Percentiles rank a stretch among this genome's conserved stretches.
Evolutionary conservation across 495 filamentous ascomycete species (phyloP).

Genomic region (Pseudomonodictys pantanalensis): DNA sequence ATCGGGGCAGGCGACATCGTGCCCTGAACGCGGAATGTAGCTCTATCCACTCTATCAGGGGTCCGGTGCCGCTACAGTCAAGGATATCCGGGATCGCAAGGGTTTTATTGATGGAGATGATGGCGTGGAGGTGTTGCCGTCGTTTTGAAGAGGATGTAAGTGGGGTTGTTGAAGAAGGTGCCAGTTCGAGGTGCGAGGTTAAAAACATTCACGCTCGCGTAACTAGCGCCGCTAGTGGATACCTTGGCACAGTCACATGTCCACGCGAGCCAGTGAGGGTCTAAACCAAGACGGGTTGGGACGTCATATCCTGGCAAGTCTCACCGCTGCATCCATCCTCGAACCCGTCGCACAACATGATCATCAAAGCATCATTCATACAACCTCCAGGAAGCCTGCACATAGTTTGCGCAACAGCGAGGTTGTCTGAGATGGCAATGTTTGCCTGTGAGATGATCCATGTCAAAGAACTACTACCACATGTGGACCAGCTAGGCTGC

Average conservation of each 20-base stretch:
- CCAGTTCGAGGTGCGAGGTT: constrained; percentile 15
- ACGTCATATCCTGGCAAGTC: too few species aligned
- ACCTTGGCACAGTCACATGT: constrained; percentile 24
- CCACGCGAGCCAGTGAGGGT: background rate
- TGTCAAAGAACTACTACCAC: too few species aligned
- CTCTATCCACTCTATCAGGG: background rate
- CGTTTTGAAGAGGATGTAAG: background rate
- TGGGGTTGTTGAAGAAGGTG: background rate
- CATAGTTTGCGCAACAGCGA: too few species aligned
- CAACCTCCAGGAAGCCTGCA: too few species aligned
- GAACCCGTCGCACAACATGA: too few species aligned
- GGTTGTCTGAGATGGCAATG: too few species aligned
- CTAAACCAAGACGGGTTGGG: too few species aligned
- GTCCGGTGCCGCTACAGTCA: background rate
- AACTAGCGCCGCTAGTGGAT: constrained; percentile 14
- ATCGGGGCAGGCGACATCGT: constrained; percentile 26
- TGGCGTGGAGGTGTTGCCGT: constrained; percentile 5
- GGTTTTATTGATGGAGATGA: constrained; percentile 15
- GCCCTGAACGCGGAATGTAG: constrained; percentile 12
- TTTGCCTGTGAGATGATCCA: too few species aligned
- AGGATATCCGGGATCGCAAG: background rate
- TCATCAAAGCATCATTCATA: too few species aligned
- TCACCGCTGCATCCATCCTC: too few species aligned
- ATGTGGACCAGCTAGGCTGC: too few species aligned
- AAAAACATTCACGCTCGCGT: constrained; percentile 31